A percentile compares a stretch with the other conserved stretches of the same genome.
These are phyloP conservation scores for Ceratobasidium sp. DNA, from an alignment of 1,284 basidiomycete genomes.

Conservation along the genomic window DNA sequence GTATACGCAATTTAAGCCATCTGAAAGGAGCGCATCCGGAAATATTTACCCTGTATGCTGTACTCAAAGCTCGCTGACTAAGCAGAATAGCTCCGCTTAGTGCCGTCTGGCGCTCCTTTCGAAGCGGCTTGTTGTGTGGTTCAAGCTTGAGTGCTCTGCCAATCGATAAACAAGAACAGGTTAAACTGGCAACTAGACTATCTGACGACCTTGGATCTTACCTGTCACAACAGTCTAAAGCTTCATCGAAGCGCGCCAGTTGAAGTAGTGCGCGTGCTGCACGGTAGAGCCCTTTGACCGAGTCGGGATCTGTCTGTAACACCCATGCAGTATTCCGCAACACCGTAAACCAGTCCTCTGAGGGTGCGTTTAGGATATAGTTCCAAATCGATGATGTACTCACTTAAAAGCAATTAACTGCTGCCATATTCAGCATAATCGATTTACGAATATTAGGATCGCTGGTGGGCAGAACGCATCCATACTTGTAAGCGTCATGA, in stretches of 20 bases:
- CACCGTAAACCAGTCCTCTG: not conserved
- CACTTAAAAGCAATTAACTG: not conserved
- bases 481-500: not conserved
- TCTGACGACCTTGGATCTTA: not conserved
- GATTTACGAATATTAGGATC: not conserved
- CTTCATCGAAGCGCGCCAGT: not conserved
- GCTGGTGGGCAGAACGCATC: not conserved
- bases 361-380: no score
- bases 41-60: not conserved
- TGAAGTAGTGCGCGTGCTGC: not conserved
- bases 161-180: no score
- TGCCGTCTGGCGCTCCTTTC: not conserved
- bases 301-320: not conserved
- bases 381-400: no score
- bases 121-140: not conserved
- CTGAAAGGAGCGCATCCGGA: not conserved
- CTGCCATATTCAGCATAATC: not conserved
- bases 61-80: not conserved
- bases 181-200: no score
- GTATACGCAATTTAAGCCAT: not conserved
- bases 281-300: not conserved
- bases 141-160: constrained; percentile 7
- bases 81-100: not conserved
- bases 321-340: not conserved
- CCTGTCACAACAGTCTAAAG: constrained; percentile 3